Evolutionary conservation across 106 monocot genomes (phyloP).

Genomic region (Dioscorea dumetorum): DNA sequence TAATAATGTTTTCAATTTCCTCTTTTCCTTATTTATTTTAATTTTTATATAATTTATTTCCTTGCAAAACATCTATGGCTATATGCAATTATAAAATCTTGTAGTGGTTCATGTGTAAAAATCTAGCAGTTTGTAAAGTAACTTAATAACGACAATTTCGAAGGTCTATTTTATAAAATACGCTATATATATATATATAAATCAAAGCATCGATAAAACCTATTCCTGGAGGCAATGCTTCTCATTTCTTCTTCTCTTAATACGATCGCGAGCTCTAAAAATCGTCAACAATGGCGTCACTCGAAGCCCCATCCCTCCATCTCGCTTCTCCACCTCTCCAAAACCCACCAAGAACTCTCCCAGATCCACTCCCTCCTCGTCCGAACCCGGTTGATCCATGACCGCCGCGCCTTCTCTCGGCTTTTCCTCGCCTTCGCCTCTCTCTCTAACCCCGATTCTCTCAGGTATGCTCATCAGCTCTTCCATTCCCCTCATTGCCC

Average conservation of each 20-base stretch:
- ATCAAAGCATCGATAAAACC: too few relatives aligned
- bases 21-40: too few relatives aligned
- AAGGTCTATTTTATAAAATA: too few relatives aligned
- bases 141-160: too few relatives aligned
- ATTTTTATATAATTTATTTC: too few relatives aligned
- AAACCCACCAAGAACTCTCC: conserved; percentile 6
- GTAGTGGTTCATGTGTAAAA: too few relatives aligned
- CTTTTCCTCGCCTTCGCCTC: conserved; percentile 22
- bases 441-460: conserved; percentile 5
- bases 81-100: too few relatives aligned
- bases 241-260: conserved; percentile 2
- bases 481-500: conserved; percentile 8
- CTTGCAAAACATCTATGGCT: too few relatives aligned
- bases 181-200: too few relatives aligned
- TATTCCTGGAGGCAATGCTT: too few relatives aligned
- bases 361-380: conserved; percentile 13
- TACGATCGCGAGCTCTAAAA: neutral
- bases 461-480: conserved; percentile 12
- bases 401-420: conserved; percentile 7
- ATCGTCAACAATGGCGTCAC: neutral
- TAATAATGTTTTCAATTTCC: too few relatives aligned
- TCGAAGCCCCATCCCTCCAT: conserved; percentile 3
- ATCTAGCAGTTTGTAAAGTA: too few relatives aligned
- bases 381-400: conserved; percentile 10
- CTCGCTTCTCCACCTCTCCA: conserved; percentile 11